Percentiles rank a stretch among this genome's conserved stretches.
phyloP scores from a whole-genome alignment of 2,329 filamentous ascomycete species.

The Sclerotinia trifoliorum region DNA sequence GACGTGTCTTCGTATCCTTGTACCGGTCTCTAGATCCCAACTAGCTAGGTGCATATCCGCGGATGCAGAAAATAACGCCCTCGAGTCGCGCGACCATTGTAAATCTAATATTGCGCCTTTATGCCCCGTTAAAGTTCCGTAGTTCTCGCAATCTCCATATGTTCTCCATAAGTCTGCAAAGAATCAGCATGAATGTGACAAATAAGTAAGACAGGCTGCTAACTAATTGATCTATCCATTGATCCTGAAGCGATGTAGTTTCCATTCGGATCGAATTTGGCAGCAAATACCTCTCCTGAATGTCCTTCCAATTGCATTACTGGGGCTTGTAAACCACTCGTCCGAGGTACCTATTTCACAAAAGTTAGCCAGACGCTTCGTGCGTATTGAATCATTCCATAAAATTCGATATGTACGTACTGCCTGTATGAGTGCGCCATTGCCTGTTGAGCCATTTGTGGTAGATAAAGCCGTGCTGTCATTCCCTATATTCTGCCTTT shows the following conservation, averaged over 20 bases:
- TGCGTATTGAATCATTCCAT: constrained; percentile 17
- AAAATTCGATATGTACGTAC: constrained; percentile 48
- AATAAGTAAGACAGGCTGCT: constrained; percentile 39
- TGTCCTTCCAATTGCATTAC: constrained; percentile 89
- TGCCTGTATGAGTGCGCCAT: constrained; percentile 64
- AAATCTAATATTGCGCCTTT: constrained; percentile 88
- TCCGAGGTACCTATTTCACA: constrained; percentile 65
- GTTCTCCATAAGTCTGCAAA: constrained; percentile 84
- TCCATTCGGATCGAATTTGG: constrained; percentile 85
- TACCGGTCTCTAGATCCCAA: constrained; percentile 92
- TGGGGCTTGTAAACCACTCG: constrained; percentile 80
- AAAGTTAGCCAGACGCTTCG: constrained; percentile 32
- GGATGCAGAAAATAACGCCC: constrained; percentile 86
- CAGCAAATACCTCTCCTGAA: constrained; percentile 84
- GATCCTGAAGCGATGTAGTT: constrained; percentile 89
- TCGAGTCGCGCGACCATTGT: constrained; percentile 94
- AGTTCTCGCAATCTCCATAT: constrained; percentile 91
- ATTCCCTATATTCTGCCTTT: constrained; percentile 71
- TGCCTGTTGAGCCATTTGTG: constrained; percentile 53
- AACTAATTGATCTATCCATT: constrained; percentile 90
- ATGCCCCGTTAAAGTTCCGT: constrained; percentile 83
- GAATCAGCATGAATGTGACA: constrained; percentile 25
- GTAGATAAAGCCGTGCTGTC: constrained; percentile 54
- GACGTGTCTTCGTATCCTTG: constrained; percentile 84
- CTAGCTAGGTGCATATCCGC: constrained; percentile 91